Evolutionary conservation across 495 filamentous ascomycete genomes (phyloP).

Genomic region (Penicillium ucsense): DNA sequence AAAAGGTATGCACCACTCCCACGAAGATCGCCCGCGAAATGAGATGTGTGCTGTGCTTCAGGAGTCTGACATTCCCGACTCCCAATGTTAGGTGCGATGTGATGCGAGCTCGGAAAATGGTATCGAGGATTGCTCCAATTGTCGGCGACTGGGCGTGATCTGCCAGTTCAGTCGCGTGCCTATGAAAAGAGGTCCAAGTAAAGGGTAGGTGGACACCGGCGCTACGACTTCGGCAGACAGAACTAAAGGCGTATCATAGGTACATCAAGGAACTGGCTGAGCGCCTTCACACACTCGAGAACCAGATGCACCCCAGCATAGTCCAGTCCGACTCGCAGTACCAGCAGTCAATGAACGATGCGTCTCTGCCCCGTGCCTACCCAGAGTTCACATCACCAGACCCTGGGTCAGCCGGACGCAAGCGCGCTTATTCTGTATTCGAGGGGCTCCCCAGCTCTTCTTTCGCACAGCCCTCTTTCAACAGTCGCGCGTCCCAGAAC

Average conservation of each 20-base stretch:
- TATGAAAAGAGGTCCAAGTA: constrained; percentile 91
- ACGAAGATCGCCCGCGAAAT: no score
- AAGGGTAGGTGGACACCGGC: constrained; percentile 53
- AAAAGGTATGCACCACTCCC: constrained; percentile 51
- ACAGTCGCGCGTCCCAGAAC: constrained; percentile 30
- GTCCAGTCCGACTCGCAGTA: constrained; percentile 38
- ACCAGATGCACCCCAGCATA: constrained; percentile 43
- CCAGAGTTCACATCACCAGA: constrained; percentile 42
- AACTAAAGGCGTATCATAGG: constrained; percentile 28
- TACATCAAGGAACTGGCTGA: constrained; percentile 97
- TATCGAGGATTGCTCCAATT: constrained; percentile 76
- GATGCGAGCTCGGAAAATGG: constrained; percentile 75
- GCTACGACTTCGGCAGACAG: constrained; percentile 6
- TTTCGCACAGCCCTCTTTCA: constrained; percentile 36
- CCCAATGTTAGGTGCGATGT: constrained; percentile 61
- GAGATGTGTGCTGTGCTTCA: no score
- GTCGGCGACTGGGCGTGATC: constrained; percentile 61
- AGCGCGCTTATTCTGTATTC: constrained; percentile 49
- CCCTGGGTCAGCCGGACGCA: constrained; percentile 31
- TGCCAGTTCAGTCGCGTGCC: constrained; percentile 90
- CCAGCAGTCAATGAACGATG: constrained; percentile 35
- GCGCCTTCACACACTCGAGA: constrained; percentile 74
- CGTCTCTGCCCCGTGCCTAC: constrained; percentile 32
- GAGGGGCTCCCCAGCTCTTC: constrained; percentile 40
- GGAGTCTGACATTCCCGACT: neutral